phyloP scores from a whole-genome alignment of 257 asterid species.

The Nicotiana tomentosiformis region DNA sequence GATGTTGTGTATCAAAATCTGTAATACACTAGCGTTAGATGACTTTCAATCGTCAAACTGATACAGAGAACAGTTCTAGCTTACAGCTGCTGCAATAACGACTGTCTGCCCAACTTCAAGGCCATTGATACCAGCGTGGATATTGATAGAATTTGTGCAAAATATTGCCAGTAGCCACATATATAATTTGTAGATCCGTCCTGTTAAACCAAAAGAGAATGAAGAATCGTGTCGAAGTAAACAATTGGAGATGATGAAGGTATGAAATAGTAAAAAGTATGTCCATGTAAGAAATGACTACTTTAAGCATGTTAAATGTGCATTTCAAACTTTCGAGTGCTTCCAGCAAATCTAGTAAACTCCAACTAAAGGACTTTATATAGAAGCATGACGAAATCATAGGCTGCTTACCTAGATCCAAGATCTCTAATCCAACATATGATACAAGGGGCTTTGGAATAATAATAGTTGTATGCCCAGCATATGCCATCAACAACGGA shows the following conservation, averaged over 20 bases:
- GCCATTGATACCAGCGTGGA: slow-evolving; percentile 93
- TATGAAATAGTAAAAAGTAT: neutral
- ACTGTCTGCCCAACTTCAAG: slow-evolving; percentile 98
- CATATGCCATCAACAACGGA: slow-evolving; percentile 91
- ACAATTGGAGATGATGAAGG: neutral
- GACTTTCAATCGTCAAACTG: neutral
- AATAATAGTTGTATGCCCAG: slow-evolving; percentile 82
- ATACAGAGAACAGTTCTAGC: slow-evolving; percentile 13
- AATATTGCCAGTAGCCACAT: slow-evolving; percentile 91
- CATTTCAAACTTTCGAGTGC: neutral
- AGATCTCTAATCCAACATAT: slow-evolving; percentile 52
- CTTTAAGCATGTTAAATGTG: neutral
- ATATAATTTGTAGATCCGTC: slow-evolving; percentile 86
- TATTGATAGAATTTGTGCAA: slow-evolving; percentile 92
- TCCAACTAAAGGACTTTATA: neutral
- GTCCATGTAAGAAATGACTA: neutral
- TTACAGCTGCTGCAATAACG: slow-evolving; percentile 85
- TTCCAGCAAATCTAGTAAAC: neutral
- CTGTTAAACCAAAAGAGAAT: slow-evolving; percentile 31
- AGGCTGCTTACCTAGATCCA: slow-evolving; percentile 58
- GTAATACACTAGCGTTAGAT: slow-evolving; percentile 12
- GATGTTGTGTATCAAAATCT: slow-evolving; percentile 79
- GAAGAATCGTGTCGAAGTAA: neutral
- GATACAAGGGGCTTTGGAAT: slow-evolving; percentile 84
- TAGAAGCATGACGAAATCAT: neutral